phyloP scores from a whole-genome alignment of 192 early-diverging fungal genomes.

The Backusella liffmaniae region DNA sequence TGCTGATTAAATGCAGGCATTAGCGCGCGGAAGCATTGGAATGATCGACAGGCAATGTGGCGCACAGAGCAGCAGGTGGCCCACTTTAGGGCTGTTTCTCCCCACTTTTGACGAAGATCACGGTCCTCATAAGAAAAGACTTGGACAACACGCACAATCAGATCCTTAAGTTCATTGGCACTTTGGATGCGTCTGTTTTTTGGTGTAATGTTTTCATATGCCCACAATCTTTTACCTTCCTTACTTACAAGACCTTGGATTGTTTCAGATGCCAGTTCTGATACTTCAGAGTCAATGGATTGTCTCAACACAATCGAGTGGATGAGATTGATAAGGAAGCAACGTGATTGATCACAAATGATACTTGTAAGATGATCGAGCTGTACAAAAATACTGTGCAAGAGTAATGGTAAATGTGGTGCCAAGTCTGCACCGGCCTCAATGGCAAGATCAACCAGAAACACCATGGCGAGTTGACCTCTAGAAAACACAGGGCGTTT shows the following conservation, averaged over 20 bases:
- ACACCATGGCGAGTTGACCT: constrained; percentile 74
- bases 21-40: constrained; percentile 78
- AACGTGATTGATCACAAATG: constrained; percentile 73
- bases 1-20: constrained; percentile 67
- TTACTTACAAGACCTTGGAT: constrained; percentile 53
- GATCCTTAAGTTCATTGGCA: constrained; percentile 48
- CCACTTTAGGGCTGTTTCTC: constrained; percentile 78
- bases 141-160: constrained; percentile 45
- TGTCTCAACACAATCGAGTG: constrained; percentile 67
- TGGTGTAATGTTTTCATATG: constrained; percentile 74
- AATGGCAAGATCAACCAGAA: constrained; percentile 78
- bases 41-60: constrained; percentile 84
- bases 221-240: constrained; percentile 78
- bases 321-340: constrained; percentile 75
- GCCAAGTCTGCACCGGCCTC: constrained; percentile 67
- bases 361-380: constrained; percentile 76
- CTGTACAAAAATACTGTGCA: constrained; percentile 80
- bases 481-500: constrained; percentile 69
- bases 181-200: constrained; percentile 45
- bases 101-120: constrained; percentile 69
- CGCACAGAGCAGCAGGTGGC: constrained; percentile 80
- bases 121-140: constrained; percentile 48
- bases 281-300: constrained; percentile 52
- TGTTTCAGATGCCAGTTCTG: constrained; percentile 42
- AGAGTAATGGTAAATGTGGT: constrained; percentile 65